These are phyloP conservation scores for Tricholoma sp. DNA, from an alignment of 768 basidiomycete species.

Conservation along the genomic window DNA sequence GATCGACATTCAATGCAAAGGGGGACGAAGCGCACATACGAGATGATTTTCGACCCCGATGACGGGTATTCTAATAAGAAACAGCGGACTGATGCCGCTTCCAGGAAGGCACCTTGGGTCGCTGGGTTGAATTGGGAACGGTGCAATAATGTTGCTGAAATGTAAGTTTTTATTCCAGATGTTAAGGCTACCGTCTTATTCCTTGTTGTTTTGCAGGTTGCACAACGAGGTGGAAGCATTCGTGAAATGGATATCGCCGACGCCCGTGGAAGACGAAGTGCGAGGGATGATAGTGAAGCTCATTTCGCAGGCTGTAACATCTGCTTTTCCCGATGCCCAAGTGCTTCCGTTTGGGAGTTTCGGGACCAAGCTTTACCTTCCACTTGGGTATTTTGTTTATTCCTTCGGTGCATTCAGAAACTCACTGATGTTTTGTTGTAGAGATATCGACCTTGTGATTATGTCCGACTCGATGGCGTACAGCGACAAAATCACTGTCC, in stretches of 20 bases:
- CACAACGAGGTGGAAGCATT: constrained; percentile 86
- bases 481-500: constrained; percentile 60
- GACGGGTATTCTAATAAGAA: constrained; percentile 52
- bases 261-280: constrained; percentile 79
- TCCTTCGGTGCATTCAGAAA: constrained; percentile 2
- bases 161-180: constrained; percentile 47
- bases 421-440: constrained; percentile 25
- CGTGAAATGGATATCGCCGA: constrained; percentile 83
- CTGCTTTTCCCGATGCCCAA: constrained; percentile 72
- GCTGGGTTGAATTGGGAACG: constrained; percentile 62
- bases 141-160: constrained; percentile 76
- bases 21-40: constrained; percentile 43
- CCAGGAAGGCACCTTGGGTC: constrained; percentile 69
- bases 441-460: constrained; percentile 95
- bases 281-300: constrained; percentile 67
- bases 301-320: constrained; percentile 60
- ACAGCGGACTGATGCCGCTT: constrained; percentile 44
- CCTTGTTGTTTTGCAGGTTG: constrained; percentile 46
- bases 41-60: constrained; percentile 35
- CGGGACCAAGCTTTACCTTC: constrained; percentile 90
- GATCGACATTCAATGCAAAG: constrained; percentile 8
- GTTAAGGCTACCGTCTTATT: neutral
- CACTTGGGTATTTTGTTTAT: constrained; percentile 58
- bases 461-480: constrained; percentile 72
- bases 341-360: constrained; percentile 90